phyloP scores from a whole-genome alignment of 73 alveolate genomes.

The Blepharisma stoltei region DNA sequence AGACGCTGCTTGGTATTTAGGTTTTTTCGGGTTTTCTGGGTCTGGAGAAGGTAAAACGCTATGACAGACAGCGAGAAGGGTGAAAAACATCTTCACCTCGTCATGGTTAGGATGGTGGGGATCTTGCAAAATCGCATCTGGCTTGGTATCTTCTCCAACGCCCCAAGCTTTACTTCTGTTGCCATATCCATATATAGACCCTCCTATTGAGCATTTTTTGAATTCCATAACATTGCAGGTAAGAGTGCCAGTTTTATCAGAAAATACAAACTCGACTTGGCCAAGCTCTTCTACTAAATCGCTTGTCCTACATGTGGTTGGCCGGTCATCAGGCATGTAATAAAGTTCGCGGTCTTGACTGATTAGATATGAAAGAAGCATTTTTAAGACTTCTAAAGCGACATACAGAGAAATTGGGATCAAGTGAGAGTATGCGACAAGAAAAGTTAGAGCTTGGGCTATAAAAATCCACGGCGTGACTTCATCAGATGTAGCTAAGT shows the following conservation, averaged over 20 bases:
- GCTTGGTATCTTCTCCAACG: slow-evolving; percentile 13
- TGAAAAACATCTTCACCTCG: slow-evolving; percentile 54
- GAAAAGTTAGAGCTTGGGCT: background rate
- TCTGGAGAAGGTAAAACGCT: slow-evolving; percentile 64
- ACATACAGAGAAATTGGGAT: slow-evolving; percentile 93
- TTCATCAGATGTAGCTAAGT: background rate
- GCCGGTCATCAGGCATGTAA: slow-evolving; percentile 71
- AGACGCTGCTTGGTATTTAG: slow-evolving; percentile 70
- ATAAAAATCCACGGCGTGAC: background rate
- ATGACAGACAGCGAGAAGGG: slow-evolving; percentile 81
- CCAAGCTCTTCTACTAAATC: slow-evolving; percentile 94
- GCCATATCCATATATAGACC: slow-evolving; percentile 58
- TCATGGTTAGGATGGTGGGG: slow-evolving; percentile 65
- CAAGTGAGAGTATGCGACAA: slow-evolving; percentile 70
- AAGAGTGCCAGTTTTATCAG: slow-evolving; percentile 88
- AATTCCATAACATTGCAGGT: slow-evolving; percentile 43
- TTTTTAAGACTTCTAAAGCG: slow-evolving; percentile 79
- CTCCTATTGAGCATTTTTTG: slow-evolving; percentile 85
- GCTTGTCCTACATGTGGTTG: slow-evolving; percentile 80
- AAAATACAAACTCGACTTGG: slow-evolving; percentile 78
- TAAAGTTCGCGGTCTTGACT: slow-evolving; percentile 62
- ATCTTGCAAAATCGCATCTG: slow-evolving; percentile 54
- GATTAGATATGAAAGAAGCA: slow-evolving; percentile 74
- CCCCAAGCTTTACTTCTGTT: background rate
- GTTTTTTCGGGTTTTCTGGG: slow-evolving; percentile 54